Evolutionary conservation across 75 land plant species (phyloP).

Genomic region (Chamaecyparis obtusa): DNA sequence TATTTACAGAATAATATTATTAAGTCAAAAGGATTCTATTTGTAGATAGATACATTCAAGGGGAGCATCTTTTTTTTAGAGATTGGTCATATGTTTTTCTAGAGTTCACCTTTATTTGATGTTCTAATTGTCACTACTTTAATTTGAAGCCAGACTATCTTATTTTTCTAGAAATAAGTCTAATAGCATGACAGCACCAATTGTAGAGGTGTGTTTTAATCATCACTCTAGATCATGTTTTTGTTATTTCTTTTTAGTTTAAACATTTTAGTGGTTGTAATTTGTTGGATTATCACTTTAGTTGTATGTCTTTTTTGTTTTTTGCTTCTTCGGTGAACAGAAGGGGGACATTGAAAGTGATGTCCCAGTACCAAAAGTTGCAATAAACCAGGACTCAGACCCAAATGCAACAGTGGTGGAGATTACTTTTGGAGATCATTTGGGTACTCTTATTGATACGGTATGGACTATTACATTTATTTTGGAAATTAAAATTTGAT

Average conservation of each 20-base stretch:
- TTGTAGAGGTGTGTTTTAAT: too few relatives aligned
- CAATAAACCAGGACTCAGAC: constrained; percentile 92
- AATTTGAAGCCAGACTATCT: constrained; percentile 3
- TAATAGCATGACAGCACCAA: not conserved
- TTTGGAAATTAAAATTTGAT: too few relatives aligned
- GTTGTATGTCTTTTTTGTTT: not conserved
- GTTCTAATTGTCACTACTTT: not conserved
- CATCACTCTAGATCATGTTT: too few relatives aligned
- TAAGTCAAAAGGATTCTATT: not conserved
- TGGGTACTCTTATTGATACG: constrained; percentile 90
- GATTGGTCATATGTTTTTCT: not conserved
- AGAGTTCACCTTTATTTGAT: not conserved
- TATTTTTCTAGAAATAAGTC: not conserved
- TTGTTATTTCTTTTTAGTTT: too few relatives aligned
- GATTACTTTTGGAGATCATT: constrained; percentile 90
- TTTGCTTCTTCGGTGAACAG: not conserved
- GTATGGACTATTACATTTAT: too few relatives aligned
- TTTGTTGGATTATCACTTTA: not conserved
- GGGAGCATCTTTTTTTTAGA: not conserved
- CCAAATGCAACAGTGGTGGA: constrained; percentile 89
- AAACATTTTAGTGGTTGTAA: not conserved
- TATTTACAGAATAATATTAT: not conserved
- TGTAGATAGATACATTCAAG: not conserved
- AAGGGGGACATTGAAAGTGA: constrained; percentile 11
- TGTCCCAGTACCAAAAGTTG: constrained; percentile 80